Conservation (phyloP, 1,139 yeast species). For the Geotrichum fermentans region DNA sequence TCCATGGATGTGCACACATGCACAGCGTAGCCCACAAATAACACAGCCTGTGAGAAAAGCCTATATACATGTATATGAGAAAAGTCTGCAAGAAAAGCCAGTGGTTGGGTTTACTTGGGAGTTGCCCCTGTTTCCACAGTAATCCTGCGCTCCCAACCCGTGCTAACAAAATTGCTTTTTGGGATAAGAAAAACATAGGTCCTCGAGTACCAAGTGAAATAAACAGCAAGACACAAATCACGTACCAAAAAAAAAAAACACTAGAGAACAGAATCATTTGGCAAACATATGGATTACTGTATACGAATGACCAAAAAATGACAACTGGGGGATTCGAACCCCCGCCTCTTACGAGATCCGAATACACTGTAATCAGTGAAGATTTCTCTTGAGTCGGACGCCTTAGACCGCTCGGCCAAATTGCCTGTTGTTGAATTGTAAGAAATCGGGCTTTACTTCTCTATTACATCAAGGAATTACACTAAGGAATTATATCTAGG, state of each 20-base stretch:
- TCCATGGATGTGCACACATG: no score
- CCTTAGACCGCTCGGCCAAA: slow-evolving; percentile 35
- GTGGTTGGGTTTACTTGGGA: no score
- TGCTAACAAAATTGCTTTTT: background rate
- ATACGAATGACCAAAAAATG: background rate
- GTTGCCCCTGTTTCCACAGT: no score
- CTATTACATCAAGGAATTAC: no score
- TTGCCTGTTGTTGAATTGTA: slow-evolving; percentile 22
- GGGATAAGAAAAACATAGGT: background rate
- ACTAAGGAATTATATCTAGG: no score
- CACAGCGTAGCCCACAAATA: no score
- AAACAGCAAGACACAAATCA: no score
- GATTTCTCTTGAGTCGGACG: slow-evolving; percentile 32
- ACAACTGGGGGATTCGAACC: slow-evolving; percentile 34
- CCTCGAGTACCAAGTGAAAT: no score
- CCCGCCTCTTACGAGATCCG: slow-evolving; percentile 34
- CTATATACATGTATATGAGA: no score
- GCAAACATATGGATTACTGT: background rate
- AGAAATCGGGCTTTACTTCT: background rate
- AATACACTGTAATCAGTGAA: slow-evolving; percentile 26
- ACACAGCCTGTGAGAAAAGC: no score
- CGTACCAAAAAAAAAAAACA: no score
- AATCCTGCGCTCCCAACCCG: background rate
- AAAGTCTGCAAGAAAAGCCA: no score
- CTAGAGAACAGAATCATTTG: background rate